A percentile compares a stretch with the other conserved stretches of the same genome.
phyloP scores from a whole-genome alignment of 1,139 yeast species.

The Dujonia santamariae region DNA sequence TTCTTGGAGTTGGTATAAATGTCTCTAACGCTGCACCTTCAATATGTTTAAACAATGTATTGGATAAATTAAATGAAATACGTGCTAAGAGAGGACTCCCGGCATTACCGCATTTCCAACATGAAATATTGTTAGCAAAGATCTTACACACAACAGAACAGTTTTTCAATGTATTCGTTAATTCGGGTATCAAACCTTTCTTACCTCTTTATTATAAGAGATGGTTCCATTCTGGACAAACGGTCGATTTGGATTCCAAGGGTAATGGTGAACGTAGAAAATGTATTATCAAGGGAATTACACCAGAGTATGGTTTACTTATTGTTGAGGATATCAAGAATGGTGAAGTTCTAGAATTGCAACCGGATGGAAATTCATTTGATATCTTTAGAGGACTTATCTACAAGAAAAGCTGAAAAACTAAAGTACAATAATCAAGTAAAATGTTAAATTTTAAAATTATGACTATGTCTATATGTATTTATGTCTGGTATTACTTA shows the following conservation, averaged over 20 bases:
- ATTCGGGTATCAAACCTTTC: slow-evolving; percentile 66
- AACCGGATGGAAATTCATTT: slow-evolving; percentile 97
- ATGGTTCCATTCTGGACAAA: slow-evolving; percentile 83
- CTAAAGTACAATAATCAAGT: too few relatives aligned
- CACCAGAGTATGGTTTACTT: slow-evolving; percentile 78
- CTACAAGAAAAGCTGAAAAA: slow-evolving; percentile 57
- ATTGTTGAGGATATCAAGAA: slow-evolving; percentile 67
- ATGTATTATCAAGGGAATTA: slow-evolving; percentile 77
- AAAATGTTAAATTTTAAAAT: too few relatives aligned
- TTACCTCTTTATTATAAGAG: slow-evolving; percentile 71
- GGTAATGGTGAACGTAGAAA: slow-evolving; percentile 35
- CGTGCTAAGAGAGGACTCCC: slow-evolving; percentile 39
- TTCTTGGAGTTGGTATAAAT: slow-evolving; percentile 86
- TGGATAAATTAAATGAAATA: slow-evolving; percentile 55
- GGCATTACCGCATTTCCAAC: slow-evolving; percentile 47
- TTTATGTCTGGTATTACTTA: too few relatives aligned
- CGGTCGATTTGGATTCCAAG: slow-evolving; percentile 51
- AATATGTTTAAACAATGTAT: slow-evolving; percentile 74
- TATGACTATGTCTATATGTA: too few relatives aligned
- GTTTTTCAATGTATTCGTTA: slow-evolving; percentile 56
- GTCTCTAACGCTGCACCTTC: slow-evolving; percentile 88
- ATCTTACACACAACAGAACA: slow-evolving; percentile 63
- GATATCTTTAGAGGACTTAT: slow-evolving; percentile 92
- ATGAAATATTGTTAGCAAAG: slow-evolving; percentile 69
- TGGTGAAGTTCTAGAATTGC: slow-evolving; percentile 64